Evolutionary conservation across 2,329 filamentous ascomycete species (phyloP), one percentile per base, ranked within the genome.

Genomic region (Colletotrichum lentis): DNA sequence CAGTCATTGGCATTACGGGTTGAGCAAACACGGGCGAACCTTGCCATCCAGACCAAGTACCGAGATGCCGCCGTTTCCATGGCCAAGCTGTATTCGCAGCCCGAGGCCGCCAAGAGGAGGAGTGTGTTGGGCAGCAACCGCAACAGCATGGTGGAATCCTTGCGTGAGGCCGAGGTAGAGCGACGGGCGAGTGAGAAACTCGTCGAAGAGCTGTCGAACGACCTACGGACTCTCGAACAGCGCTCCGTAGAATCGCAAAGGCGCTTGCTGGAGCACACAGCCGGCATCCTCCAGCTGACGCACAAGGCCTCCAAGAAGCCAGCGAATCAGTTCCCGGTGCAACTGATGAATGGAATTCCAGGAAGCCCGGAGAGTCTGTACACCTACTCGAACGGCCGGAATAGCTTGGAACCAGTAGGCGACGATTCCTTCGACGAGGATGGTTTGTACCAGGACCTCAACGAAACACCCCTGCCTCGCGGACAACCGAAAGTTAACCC

Each of bases 61-160:
- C 91, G 94, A 73, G 95, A 98, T 84, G 96, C 96, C 1, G 93
- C 96, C 12, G 87, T 91, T 71, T 97, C 94, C 47, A 90, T 99
- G 79, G 90, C 90, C 67, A 90, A 91, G 73, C 83, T 99, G 37
- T 93, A 96, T 76, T 87, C 87, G 10, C 85, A 88, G n/a, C 84
- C 85, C 11, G 76, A 74, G 12, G 60, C 75, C 12, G 81, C 81
- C 56, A 85, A 83, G 73, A 82, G 84, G 59, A 82, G 77, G 70
- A 84, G 83, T 67, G 73, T 84, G 41, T 72, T 85, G 44, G 83
- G 82, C n/a, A 58, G 44, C 39, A 85, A 86, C 71, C 83, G 80
- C 57, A 79, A 77, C 68, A 85, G 81, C 73, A 78, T 83, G 74
- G 76, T 83, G 67, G 73, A 85, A 76, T 81, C 84, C 74, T 77